A percentile compares a stretch with the other conserved stretches of the same genome.
These are phyloP conservation scores for Sphaerosporella brunnea DNA, from an alignment of 495 filamentous ascomycete genomes.

Conservation along the genomic window DNA sequence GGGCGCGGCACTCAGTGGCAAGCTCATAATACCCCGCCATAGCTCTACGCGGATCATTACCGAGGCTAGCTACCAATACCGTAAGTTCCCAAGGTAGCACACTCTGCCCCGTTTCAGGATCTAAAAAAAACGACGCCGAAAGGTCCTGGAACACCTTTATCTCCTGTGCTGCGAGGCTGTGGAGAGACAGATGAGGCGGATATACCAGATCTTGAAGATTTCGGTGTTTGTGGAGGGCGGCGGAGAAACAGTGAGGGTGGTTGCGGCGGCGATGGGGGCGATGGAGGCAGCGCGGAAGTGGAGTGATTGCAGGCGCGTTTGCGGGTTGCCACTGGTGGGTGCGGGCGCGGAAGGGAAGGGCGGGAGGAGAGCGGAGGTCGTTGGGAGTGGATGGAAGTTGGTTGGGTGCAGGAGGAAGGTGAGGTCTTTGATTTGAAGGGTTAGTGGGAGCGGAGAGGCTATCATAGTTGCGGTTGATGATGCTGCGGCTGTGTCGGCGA, in stretches of 20 bases:
- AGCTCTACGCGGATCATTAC: conserved; percentile 62
- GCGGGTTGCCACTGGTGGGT: conserved; percentile 32
- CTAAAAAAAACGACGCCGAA: conserved; percentile 46
- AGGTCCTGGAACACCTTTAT: conserved; percentile 69
- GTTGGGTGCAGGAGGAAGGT: conserved; percentile 59
- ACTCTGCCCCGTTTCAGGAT: conserved; percentile 33
- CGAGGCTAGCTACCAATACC: conserved; percentile 60
- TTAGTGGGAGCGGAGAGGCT: conserved; percentile 28
- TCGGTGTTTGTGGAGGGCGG: conserved; percentile 26
- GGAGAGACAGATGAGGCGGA: conserved; percentile 64
- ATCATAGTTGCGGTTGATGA: no score
- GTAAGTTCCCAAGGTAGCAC: conserved; percentile 78
- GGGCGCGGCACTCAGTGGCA: conserved; percentile 50
- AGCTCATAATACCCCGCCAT: conserved; percentile 81
- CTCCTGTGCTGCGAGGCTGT: conserved; percentile 64
- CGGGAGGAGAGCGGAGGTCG: conserved; percentile 43
- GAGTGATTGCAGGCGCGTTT: conserved; percentile 37
- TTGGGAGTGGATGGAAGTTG: conserved; percentile 62
- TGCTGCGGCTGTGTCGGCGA: conserved; percentile 3
- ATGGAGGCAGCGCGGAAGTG: conserved; percentile 30
- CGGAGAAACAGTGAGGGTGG: conserved; percentile 11
- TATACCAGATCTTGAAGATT: conserved; percentile 66
- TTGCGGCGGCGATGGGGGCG: conserved; percentile 6
- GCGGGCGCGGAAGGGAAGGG: conserved; percentile 39
- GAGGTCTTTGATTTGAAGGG: conserved; percentile 46